Evolutionary conservation across 140 eudicot genomes (phyloP), one percentile per base, ranked within the genome.

Genomic region (Stevia rebaudiana): DNA sequence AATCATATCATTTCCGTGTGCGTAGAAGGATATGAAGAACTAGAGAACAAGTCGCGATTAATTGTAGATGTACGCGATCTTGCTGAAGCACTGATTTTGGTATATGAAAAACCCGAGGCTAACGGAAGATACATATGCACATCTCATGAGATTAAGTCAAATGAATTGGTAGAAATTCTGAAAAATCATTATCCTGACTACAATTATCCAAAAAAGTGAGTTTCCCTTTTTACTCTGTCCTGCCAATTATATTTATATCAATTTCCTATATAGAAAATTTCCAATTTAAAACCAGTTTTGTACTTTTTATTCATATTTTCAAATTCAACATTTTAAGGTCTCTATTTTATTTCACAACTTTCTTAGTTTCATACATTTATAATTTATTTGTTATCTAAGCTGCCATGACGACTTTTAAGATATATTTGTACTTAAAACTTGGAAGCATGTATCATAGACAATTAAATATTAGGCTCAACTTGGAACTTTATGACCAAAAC

Each of bases 31-130:
- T 69, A 35, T 22, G 89, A 79, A 55, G 68, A 77, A 61, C 24
- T 75, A 40, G 87, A 84, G 39, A 72, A 87, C 81, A 79, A 23
- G 46, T 15, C n/a, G 0, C 47, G 80, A 33, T 15, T 22, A 42
- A 61, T 87, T 19, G 92, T 92, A 13, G 98, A 92, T 63, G 98
- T 92, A 47, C 87, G 98, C 5, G 98, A 92, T 71, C 76, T 85
- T 48, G 95, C 86, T 12, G 81, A 83, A 36, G 89, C 86, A 23
- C 31, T 92, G 31, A 48, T 73, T 3, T 40, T 92, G 56, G 81
- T 69, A 6, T 85, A 72, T 57, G 94, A 92, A 77, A 81, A 75
- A 21, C 87, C 87, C 0, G 84, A 92, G 68, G 95, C 96, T 9
- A 81, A 85, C 67, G 96, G 96, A 31, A 81, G 96, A 70, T 88